These are phyloP conservation scores for Boletellus ananas DNA, from an alignment of 768 basidiomycete genomes.

Conservation along the genomic window DNA sequence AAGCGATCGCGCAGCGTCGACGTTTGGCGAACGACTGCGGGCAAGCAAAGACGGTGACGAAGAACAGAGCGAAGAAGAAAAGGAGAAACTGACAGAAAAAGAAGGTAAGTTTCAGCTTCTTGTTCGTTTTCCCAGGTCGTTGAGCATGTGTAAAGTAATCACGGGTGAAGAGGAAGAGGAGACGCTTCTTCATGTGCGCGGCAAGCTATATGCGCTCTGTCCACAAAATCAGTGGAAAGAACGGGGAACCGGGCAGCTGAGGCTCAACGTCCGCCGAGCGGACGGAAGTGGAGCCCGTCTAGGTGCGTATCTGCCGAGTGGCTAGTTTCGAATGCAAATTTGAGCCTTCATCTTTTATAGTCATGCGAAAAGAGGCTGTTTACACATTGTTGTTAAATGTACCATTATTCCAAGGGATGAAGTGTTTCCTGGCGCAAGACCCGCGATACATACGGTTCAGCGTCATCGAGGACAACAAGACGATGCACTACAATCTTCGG, in stretches of 20 bases:
- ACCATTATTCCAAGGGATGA: constrained; percentile 76
- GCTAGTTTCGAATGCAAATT: not conserved
- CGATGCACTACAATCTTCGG: constrained; percentile 72
- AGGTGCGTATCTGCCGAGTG: constrained; percentile 34
- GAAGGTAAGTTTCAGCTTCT: constrained; percentile 45
- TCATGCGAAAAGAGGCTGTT: constrained; percentile 86
- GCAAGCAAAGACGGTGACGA: constrained; percentile 60
- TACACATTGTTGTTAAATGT: constrained; percentile 71
- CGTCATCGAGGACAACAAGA: constrained; percentile 56
- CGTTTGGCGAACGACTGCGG: constrained; percentile 65
- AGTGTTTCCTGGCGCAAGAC: constrained; percentile 66
- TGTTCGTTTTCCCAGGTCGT: not conserved
- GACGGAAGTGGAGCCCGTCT: constrained; percentile 71
- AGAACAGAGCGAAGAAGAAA: constrained; percentile 41
- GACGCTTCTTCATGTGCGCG: constrained; percentile 70
- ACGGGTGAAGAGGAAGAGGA: constrained; percentile 85
- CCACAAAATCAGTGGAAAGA: constrained; percentile 69
- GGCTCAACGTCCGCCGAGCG: constrained; percentile 58
- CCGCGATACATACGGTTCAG: constrained; percentile 78
- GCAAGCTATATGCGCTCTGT: constrained; percentile 65
- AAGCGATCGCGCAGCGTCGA: constrained; percentile 32
- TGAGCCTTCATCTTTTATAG: constrained; percentile 33
- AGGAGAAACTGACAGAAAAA: constrained; percentile 55
- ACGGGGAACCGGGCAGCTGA: constrained; percentile 67
- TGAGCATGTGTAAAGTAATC: constrained; percentile 39